phyloP scores from a whole-genome alignment of 768 basidiomycete species.

The Auricularia heimuer region DNA sequence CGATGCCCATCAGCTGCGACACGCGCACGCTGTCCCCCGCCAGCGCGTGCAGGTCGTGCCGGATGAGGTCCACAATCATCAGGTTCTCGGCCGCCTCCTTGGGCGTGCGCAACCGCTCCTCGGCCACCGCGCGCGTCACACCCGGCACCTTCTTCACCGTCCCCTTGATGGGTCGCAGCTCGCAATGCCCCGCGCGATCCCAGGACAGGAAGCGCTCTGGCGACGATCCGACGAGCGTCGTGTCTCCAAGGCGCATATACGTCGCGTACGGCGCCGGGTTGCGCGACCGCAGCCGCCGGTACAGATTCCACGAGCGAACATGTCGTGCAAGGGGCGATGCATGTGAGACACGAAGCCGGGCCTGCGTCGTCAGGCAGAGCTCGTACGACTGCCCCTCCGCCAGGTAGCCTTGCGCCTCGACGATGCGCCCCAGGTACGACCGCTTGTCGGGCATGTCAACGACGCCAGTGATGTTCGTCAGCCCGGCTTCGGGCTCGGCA shows the following conservation, averaged over 20 bases:
- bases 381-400: constrained; percentile 87
- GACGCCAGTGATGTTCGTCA: not conserved
- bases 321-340: constrained; percentile 17
- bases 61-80: constrained; percentile 96
- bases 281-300: constrained; percentile 53
- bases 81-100: constrained; percentile 96
- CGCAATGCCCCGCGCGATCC: constrained; percentile 53
- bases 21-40: constrained; percentile 68
- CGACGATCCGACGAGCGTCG: constrained; percentile 74
- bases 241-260: constrained; percentile 67
- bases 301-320: constrained; percentile 60
- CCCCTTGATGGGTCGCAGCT: constrained; percentile 92
- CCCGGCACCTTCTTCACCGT: constrained; percentile 58
- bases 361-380: constrained; percentile 66
- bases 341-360: constrained; percentile 49
- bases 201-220: constrained; percentile 88
- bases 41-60: constrained; percentile 81
- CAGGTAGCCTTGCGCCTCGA: constrained; percentile 60
- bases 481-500: not conserved
- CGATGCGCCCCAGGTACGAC: constrained; percentile 58
- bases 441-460: constrained; percentile 5
- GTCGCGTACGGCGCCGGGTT: constrained; percentile 90
- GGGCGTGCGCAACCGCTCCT: constrained; percentile 50
- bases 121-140: constrained; percentile 55
- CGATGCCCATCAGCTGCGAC: constrained; percentile 75